These are phyloP conservation scores for Phialocephala sp. DNA, from an alignment of 2,329 filamentous ascomycete genomes.

Conservation along the genomic window DNA sequence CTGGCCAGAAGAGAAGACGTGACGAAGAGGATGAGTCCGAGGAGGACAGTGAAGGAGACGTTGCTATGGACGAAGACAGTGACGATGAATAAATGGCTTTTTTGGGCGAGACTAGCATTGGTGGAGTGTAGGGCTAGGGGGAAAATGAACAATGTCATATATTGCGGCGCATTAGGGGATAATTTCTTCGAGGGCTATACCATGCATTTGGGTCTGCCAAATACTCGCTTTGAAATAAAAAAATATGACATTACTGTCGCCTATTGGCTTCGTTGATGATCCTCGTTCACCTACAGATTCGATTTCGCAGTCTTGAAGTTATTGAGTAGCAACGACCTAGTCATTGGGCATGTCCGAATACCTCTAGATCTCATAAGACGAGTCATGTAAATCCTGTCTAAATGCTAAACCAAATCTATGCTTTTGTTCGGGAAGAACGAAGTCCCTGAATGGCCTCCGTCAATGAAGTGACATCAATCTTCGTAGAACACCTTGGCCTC, in stretches of 20 bases:
- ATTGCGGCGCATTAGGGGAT: neutral
- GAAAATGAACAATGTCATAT: neutral
- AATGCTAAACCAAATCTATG: neutral
- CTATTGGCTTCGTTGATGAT: neutral
- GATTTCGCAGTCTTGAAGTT: neutral
- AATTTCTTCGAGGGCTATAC: neutral
- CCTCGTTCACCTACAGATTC: neutral
- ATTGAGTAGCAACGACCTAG: too few species aligned
- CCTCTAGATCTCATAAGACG: neutral
- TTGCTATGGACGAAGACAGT: slow-evolving; percentile 59
- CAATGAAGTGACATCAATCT: neutral
- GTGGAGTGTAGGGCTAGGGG: slow-evolving; percentile 1
- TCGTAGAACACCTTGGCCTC: too few species aligned
- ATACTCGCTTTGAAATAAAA: neutral
- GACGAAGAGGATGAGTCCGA: slow-evolving; percentile 72
- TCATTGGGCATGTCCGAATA: neutral
- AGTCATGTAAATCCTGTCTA: neutral
- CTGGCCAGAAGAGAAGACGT: slow-evolving; percentile 71
- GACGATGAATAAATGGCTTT: slow-evolving; percentile 37
- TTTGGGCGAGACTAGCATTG: neutral
- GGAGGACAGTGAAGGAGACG: slow-evolving; percentile 75
- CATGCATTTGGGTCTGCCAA: neutral
- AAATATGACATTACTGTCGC: neutral
- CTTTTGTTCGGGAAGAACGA: neutral
- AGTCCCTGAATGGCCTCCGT: neutral